A percentile compares a stretch with the other conserved stretches of the same genome.
phyloP scores from a whole-genome alignment of 139 green algal species.

The Closterium sp. region DNA sequence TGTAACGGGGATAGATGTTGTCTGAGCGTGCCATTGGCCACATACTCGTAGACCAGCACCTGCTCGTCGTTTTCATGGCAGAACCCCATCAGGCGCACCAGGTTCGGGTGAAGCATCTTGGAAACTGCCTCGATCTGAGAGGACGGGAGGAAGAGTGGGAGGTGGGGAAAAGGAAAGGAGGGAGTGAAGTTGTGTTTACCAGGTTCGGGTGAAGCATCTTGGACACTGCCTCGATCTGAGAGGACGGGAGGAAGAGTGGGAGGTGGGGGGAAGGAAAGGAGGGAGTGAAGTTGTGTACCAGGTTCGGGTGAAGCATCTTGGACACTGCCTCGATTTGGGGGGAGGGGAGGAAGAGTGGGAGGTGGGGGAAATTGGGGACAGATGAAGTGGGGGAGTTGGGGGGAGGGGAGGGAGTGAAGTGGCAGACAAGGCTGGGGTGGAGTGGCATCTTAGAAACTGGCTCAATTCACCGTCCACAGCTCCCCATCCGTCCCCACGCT shows the following conservation, averaged over 20 bases:
- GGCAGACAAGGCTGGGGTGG: not conserved
- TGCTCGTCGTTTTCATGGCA: constrained; percentile 28
- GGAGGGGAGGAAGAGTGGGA: not conserved
- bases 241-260: not conserved
- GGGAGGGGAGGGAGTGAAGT: not conserved
- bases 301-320: not conserved
- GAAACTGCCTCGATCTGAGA: constrained; percentile 27
- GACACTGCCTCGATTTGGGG: constrained; percentile 23
- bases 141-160: not conserved
- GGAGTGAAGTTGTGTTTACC: not conserved
- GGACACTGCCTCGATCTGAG: constrained; percentile 26
- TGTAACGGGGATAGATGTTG: constrained; percentile 4
- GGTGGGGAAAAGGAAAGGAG: not conserved
- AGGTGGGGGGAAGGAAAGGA: not conserved
- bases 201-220: not conserved
- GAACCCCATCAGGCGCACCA: constrained; percentile 26
- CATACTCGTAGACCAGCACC: constrained; percentile 41
- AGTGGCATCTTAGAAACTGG: not conserved
- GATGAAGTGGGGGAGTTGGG: no score
- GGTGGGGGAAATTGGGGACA: not conserved
- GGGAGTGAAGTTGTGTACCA: not conserved
- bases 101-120: constrained; percentile 23
- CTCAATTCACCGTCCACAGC: constrained; percentile 7
- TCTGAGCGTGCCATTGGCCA: constrained; percentile 20
- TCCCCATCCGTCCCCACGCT: not conserved